A percentile compares a stretch with the other conserved stretches of the same genome.
Evolutionary conservation across 78 protist genomes (phyloP).

Genomic region (Dictyostelium citrinum): DNA sequence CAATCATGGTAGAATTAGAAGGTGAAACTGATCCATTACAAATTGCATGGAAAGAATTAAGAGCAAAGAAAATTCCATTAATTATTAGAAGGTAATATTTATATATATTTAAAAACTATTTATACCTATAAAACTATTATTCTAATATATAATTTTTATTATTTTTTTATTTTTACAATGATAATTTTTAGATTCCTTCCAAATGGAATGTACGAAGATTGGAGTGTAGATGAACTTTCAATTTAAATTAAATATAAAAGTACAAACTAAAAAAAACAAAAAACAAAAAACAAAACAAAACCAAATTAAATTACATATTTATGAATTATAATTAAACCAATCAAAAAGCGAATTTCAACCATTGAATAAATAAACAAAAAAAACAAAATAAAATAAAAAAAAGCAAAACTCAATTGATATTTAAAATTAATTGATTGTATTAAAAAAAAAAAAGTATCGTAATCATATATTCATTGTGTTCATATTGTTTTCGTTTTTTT

Average conservation of each 20-base stretch:
- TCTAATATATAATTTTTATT: not conserved
- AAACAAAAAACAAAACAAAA: not conserved
- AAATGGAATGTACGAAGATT: slow-evolving; percentile 91
- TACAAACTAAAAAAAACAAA: not conserved
- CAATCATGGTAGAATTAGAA: slow-evolving; percentile 93
- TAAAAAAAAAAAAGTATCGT: not conserved
- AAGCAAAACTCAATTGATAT: not conserved
- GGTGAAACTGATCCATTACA: slow-evolving; percentile 96
- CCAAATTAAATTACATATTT: not conserved
- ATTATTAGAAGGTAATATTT: slow-evolving; percentile 87
- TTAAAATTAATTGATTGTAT: not conserved
- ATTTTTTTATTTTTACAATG: not conserved
- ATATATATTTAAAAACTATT: too few species aligned
- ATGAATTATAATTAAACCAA: not conserved
- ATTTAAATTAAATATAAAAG: not conserved
- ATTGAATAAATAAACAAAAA: not conserved
- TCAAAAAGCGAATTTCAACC: not conserved
- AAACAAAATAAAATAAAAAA: not conserved
- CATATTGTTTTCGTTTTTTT: too few species aligned
- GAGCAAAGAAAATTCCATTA: slow-evolving; percentile 92
- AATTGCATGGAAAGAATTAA: slow-evolving; percentile 94
- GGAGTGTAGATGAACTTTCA: slow-evolving; percentile 80
- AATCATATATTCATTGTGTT: too few species aligned
- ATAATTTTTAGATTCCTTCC: slow-evolving; percentile 93
- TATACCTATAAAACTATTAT: too few species aligned